These are phyloP conservation scores for Diutina siamensis DNA, from an alignment of 1,139 yeast species.

Conservation along the genomic window DNA sequence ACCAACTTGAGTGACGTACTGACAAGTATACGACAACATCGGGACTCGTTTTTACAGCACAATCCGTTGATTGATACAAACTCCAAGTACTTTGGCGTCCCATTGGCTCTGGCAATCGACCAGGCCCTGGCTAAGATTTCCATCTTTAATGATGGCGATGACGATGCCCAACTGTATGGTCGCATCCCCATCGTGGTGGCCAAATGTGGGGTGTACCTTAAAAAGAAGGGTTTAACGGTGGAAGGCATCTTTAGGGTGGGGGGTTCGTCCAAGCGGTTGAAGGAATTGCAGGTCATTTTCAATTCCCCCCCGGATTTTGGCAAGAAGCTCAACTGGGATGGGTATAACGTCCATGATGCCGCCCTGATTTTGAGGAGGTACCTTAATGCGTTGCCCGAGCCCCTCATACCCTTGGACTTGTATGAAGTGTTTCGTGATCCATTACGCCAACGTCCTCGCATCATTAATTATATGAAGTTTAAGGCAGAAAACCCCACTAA, in stretches of 20 bases:
- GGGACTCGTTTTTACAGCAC: slow-evolving; percentile 42
- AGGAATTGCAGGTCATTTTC: slow-evolving; percentile 73
- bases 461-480: slow-evolving; percentile 51
- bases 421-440: slow-evolving; percentile 81
- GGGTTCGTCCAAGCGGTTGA: slow-evolving; percentile 82
- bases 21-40: slow-evolving; percentile 36
- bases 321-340: slow-evolving; percentile 78
- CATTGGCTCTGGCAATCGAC: slow-evolving; percentile 56
- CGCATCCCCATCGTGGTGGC: slow-evolving; percentile 87
- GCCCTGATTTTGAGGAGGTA: slow-evolving; percentile 81
- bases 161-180: slow-evolving; percentile 55
- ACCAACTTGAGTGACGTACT: slow-evolving; percentile 19
- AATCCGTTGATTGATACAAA: slow-evolving; percentile 35
- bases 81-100: slow-evolving; percentile 72
- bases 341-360: slow-evolving; percentile 95
- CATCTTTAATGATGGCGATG: slow-evolving; percentile 27
- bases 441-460: slow-evolving; percentile 45
- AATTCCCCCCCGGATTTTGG: slow-evolving; percentile 87
- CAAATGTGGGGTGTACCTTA: slow-evolving; percentile 80
- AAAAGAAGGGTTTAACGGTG: slow-evolving; percentile 60
- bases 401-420: slow-evolving; percentile 67
- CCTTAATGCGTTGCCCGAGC: slow-evolving; percentile 84
- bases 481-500: slow-evolving; percentile 30
- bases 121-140: slow-evolving; percentile 71
- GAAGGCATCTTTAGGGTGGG: slow-evolving; percentile 93